These are phyloP conservation scores for Rosa rugosa DNA, from an alignment of 306 rosid species.

Conservation along the genomic window DNA sequence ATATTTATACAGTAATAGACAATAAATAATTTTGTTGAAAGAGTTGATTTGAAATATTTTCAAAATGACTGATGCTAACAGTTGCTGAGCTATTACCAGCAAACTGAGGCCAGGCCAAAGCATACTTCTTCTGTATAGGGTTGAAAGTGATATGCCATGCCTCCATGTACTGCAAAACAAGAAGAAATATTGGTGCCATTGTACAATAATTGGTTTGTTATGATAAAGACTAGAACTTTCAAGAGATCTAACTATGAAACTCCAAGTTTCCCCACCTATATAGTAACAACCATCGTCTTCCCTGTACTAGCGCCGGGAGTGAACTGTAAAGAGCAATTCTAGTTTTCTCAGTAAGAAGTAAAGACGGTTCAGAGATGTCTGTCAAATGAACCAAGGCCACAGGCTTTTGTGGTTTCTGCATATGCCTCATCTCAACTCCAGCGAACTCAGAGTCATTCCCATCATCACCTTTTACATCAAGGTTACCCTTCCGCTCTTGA, in stretches of 20 bases:
- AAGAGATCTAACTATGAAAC: conserved; percentile 14
- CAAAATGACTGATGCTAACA: background rate
- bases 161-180: conserved; percentile 77
- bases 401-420: conserved; percentile 41
- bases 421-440: conserved; percentile 60
- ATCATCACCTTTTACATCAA: conserved; percentile 39
- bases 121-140: conserved; percentile 81
- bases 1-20: background rate
- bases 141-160: conserved; percentile 87
- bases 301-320: conserved; percentile 83
- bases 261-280: conserved; percentile 55
- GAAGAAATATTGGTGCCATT: background rate
- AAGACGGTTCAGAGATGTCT: conserved; percentile 76
- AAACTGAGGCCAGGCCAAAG: conserved; percentile 88
- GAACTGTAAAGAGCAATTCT: conserved; percentile 64
- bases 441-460: conserved; percentile 30
- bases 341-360: conserved; percentile 58
- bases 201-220: background rate
- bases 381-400: conserved; percentile 42
- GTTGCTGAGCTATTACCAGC: conserved; percentile 48
- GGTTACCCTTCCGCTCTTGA: conserved; percentile 46
- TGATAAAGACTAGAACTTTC: conserved; percentile 6
- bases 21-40: background rate
- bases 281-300: conserved; percentile 83
- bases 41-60: background rate